phyloP scores from a whole-genome alignment of 768 basidiomycete genomes.

The Phlebiopsis gigantea region DNA sequence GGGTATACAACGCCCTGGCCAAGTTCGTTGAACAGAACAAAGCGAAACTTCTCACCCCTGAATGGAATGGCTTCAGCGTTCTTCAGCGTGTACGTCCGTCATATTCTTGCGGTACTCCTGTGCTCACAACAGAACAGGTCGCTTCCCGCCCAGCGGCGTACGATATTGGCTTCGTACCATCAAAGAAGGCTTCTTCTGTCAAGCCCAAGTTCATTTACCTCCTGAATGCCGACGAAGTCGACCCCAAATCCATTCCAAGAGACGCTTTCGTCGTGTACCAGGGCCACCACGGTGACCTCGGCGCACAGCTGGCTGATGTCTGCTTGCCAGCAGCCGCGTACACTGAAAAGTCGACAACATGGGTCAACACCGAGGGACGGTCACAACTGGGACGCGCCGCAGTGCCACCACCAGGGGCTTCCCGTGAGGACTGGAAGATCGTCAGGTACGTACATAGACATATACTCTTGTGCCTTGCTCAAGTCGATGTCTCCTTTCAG shows the following conservation, averaged over 20 bases:
- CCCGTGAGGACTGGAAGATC: constrained; percentile 97
- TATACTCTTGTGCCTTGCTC: not conserved
- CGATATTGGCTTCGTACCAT: constrained; percentile 90
- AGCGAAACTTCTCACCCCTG: constrained; percentile 67
- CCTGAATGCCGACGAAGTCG: constrained; percentile 91
- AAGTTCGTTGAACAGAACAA: constrained; percentile 80
- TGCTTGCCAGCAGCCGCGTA: constrained; percentile 90
- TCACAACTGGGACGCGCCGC: constrained; percentile 87
- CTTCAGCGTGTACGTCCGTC: constrained; percentile 73
- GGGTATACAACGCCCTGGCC: constrained; percentile 69
- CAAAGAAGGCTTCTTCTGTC: constrained; percentile 65
- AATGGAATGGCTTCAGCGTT: constrained; percentile 95
- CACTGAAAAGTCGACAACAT: constrained; percentile 87
- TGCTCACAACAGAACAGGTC: constrained; percentile 38
- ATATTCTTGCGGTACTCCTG: not conserved
- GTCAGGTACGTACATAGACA: constrained; percentile 52
- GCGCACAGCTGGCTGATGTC: constrained; percentile 96
- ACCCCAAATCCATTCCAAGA: constrained; percentile 80
- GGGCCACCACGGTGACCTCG: constrained; percentile 96
- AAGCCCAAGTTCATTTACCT: constrained; percentile 96
- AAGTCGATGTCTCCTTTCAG: constrained; percentile 31
- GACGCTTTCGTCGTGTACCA: constrained; percentile 98
- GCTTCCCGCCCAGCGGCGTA: constrained; percentile 93
- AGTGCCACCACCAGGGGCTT: constrained; percentile 90
- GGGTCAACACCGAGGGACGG: constrained; percentile 97